Percentiles rank a stretch among this genome's conserved stretches.
These are phyloP conservation scores for Prosopis cineraria DNA, from an alignment of 306 rosid species.

Conservation along the genomic window DNA sequence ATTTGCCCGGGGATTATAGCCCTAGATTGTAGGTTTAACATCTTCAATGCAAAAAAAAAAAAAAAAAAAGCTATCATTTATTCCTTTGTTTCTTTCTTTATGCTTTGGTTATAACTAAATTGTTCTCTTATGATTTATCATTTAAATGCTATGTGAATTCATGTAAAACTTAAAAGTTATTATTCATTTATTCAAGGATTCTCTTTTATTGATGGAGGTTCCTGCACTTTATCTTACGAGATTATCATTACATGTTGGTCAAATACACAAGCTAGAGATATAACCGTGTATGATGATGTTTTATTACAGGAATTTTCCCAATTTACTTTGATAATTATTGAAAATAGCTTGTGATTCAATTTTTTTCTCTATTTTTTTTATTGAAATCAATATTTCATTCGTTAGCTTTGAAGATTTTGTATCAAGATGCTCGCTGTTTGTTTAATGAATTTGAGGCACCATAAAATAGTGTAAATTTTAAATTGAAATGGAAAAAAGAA, in stretches of 20 bases:
- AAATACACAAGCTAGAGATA: slow-evolving; percentile 2
- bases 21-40: background rate
- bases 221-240: background rate
- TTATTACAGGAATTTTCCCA: background rate
- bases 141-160: background rate
- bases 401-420: no score
- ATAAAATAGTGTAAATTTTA: no score
- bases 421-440: slow-evolving; percentile 13
- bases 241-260: background rate
- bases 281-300: background rate
- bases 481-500: no score
- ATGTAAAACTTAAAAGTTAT: background rate
- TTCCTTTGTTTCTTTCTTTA: no score
- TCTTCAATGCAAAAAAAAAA: background rate
- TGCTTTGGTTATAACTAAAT: background rate
- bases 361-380: no score
- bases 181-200: background rate
- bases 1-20: background rate
- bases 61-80: slow-evolving; percentile 12
- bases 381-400: no score
- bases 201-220: background rate
- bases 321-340: slow-evolving; percentile 2
- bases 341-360: slow-evolving; percentile 7
- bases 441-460: no score
- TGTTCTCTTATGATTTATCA: no score